These are phyloP conservation scores for Penicillium sumatraense DNA, from an alignment of 2,329 filamentous ascomycete species.

Conservation along the genomic window DNA sequence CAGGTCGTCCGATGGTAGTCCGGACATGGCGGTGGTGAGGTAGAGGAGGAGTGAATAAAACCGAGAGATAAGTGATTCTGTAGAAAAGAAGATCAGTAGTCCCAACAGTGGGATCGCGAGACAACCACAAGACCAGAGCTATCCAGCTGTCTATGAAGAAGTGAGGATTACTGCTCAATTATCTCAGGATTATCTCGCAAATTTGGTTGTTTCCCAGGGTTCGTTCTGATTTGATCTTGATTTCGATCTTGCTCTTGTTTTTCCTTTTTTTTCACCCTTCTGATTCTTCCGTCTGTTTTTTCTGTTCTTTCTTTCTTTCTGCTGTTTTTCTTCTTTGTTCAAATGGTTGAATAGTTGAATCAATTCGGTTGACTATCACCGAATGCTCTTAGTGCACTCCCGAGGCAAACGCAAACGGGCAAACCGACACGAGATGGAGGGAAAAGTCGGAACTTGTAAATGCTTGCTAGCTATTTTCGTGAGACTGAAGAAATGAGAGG, in stretches of 20 bases:
- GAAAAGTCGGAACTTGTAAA: conserved; percentile 48
- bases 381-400: conserved; percentile 29
- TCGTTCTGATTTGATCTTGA: conserved; percentile 11
- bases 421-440: conserved; percentile 40
- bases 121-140: too few relatives aligned
- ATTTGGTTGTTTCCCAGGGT: too few relatives aligned
- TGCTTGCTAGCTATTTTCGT: conserved; percentile 52
- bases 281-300: conserved; percentile 21
- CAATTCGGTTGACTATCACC: conserved; percentile 30
- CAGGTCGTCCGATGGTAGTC: conserved; percentile 75
- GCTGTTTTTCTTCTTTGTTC: conserved; percentile 20
- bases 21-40: conserved; percentile 61
- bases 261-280: conserved; percentile 15
- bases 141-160: too few relatives aligned
- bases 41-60: conserved; percentile 11
- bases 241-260: conserved; percentile 11
- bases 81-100: conserved; percentile 14
- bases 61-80: neutral
- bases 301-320: conserved; percentile 14
- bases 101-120: too few relatives aligned
- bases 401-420: conserved; percentile 32
- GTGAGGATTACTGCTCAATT: too few relatives aligned
- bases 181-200: too few relatives aligned
- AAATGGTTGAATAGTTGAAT: too few relatives aligned
- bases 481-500: conserved; percentile 45